Percentiles rank a stretch among this genome's conserved stretches.
phyloP scores from a whole-genome alignment of 2,329 filamentous ascomycete genomes.

The Calonectria hongkongensis region DNA sequence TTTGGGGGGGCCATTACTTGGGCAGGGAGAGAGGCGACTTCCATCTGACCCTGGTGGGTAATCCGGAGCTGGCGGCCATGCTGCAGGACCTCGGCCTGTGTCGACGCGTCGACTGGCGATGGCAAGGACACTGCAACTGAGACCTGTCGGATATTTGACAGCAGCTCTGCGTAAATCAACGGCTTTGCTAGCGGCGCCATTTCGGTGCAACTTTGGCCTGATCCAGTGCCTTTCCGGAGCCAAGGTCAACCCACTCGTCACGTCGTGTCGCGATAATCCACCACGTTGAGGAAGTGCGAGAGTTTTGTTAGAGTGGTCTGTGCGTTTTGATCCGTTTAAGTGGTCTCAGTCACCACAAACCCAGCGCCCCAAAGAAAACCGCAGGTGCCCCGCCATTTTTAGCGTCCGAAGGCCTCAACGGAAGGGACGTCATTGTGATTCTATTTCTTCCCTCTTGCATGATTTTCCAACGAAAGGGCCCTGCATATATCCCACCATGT shows the following conservation, averaged over 20 bases:
- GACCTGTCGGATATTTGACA: conserved; percentile 79
- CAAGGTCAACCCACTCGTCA: background rate
- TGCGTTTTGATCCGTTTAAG: conserved; percentile 36
- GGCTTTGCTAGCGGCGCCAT: conserved; percentile 51
- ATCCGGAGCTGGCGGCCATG: conserved; percentile 69
- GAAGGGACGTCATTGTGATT: conserved; percentile 51
- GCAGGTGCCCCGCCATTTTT: conserved; percentile 52
- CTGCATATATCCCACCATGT: conserved; percentile 53
- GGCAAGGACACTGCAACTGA: conserved; percentile 74
- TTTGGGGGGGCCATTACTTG: conserved; percentile 58
- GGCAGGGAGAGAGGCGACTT: conserved; percentile 65
- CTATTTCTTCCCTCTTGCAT: conserved; percentile 46
- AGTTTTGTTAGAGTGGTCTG: conserved; percentile 44
- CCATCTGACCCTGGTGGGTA: conserved; percentile 64
- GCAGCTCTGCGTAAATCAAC: conserved; percentile 77
- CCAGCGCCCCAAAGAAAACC: conserved; percentile 47
- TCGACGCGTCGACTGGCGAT: conserved; percentile 64
- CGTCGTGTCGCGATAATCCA: background rate
- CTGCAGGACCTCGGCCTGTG: conserved; percentile 65
- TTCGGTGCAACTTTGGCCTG: background rate
- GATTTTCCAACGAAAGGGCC: conserved; percentile 27
- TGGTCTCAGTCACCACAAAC: conserved; percentile 12
- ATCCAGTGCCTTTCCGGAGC: background rate
- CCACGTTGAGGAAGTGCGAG: conserved; percentile 26
- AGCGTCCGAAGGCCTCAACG: conserved; percentile 54